Evolutionary conservation across 495 filamentous ascomycete species (phyloP), one percentile per base, ranked within the genome.

Genomic region (Penicillium paxilli): DNA sequence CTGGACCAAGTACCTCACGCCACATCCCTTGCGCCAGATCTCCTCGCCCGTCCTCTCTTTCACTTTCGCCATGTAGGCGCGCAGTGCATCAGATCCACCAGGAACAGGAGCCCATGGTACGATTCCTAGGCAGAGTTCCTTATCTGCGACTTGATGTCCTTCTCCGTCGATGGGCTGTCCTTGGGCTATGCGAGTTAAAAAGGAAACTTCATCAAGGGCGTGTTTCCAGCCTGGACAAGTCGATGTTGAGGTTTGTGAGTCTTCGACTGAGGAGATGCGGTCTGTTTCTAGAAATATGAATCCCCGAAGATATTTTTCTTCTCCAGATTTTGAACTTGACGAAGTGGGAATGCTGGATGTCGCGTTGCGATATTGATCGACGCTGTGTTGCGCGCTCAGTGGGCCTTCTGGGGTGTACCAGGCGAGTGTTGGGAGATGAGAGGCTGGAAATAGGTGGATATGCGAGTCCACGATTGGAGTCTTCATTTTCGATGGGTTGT

Each of bases 271-370:
- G 49, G 86, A 80, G 46, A 84, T 78, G 37, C 90, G 86, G 71
- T 95, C 91, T 14, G 88, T 84, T 69, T 96, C 92, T 35, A 95
- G 63, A 69, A 91, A 87, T 44, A 96, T 79, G 72, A 91, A 92
- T 16, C 89, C 90, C 6, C 79, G 70, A 9, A 87, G 54, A 6
- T 61, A 63, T 16, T 64, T 62, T 2, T 47, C 10, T 0, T 60
- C 16, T 10, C 25, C n/a, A n/a, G n/a, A n/a, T n/a, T n/a, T 40
- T 22, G 56, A 32, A 41, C 28, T 33, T 42, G 49, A 25, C 17
- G 51, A 9, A 19, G 56, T 52, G 25, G 64, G 16, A 11, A 47
- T 16, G 8, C 57, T 48, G 33, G 56, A 54, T 24, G 59, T 64
- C 8, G 71, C 73, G 6, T 51, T 26, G 17, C 64, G 64, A 67